Percentiles rank a stretch among this genome's conserved stretches.
Evolutionary conservation across 495 filamentous ascomycete genomes (phyloP).

Genomic region (Penicillium fimorum): DNA sequence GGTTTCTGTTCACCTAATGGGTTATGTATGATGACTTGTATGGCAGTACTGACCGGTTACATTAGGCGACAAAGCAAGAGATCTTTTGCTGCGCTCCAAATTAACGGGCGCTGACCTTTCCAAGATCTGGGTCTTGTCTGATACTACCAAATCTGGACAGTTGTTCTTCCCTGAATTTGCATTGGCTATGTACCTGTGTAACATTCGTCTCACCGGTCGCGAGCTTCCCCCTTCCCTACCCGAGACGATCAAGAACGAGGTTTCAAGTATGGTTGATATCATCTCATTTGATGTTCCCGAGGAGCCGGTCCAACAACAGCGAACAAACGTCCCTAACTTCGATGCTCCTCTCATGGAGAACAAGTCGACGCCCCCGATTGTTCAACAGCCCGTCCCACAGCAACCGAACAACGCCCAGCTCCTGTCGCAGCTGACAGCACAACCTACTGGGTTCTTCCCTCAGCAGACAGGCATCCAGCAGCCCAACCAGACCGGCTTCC

Average conservation of each 20-base stretch:
- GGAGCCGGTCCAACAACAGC: conserved; percentile 34
- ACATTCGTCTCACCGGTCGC: conserved; percentile 85
- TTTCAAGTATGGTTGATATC: conserved; percentile 99
- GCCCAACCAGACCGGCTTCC: conserved; percentile 47
- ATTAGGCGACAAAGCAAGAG: conserved; percentile 77
- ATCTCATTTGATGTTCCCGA: conserved; percentile 94
- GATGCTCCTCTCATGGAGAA: conserved; percentile 60
- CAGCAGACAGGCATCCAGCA: conserved; percentile 58
- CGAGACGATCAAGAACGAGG: conserved; percentile 89
- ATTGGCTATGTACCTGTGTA: conserved; percentile 98
- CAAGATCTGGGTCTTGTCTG: conserved; percentile 92
- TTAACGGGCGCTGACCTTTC: conserved; percentile 77
- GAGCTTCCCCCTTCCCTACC: conserved; percentile 70
- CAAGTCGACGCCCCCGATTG: conserved; percentile 64
- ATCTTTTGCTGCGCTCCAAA: conserved; percentile 83
- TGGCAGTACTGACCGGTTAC: conserved; percentile 20
- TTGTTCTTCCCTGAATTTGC: conserved; percentile 98
- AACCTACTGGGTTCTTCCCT: conserved; percentile 62
- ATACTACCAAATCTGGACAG: conserved; percentile 95
- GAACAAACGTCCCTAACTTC: conserved; percentile 79
- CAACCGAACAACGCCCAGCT: conserved; percentile 72
- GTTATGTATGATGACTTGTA: not conserved
- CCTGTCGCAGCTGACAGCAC: conserved; percentile 68
- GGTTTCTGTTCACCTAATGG: not conserved
- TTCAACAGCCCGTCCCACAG: conserved; percentile 85